Evolutionary conservation across 345 rosid species (phyloP).

Genomic region (Dovyalis caffra): DNA sequence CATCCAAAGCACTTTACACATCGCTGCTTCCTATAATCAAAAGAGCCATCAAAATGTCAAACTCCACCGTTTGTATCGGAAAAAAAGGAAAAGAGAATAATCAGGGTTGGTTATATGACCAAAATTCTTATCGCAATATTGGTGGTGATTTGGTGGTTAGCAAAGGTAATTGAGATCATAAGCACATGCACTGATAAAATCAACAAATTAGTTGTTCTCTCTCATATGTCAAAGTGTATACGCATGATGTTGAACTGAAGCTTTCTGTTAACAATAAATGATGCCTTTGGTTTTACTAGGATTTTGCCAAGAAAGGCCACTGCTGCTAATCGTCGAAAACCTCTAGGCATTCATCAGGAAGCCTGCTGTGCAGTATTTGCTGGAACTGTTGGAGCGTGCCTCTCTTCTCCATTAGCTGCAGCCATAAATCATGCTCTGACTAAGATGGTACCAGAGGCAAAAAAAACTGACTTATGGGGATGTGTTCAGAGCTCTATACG

Average conservation of each 20-base stretch:
- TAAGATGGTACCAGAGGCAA: neutral
- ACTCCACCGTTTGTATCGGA: too few species aligned
- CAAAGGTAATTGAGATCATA: too few species aligned
- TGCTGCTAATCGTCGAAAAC: neutral
- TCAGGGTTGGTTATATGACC: neutral
- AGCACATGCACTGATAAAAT: too few species aligned
- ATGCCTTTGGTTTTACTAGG: neutral
- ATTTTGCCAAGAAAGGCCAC: neutral
- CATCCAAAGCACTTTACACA: too few species aligned
- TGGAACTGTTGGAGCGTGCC: neutral
- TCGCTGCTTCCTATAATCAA: too few species aligned
- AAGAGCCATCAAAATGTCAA: too few species aligned
- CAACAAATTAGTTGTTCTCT: too few species aligned
- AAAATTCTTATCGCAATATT: neutral
- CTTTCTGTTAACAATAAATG: neutral
- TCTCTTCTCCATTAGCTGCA: neutral
- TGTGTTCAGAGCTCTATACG: neutral
- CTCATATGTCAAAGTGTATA: too few species aligned
- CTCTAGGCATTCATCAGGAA: neutral
- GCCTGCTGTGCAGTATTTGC: neutral
- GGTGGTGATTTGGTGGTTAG: too few species aligned
- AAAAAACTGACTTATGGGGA: neutral
- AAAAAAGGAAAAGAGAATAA: neutral
- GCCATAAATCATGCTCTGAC: neutral
- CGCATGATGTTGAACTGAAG: neutral